phyloP scores from a whole-genome alignment of 2,329 filamentous ascomycete species.

The Nemania serpens region DNA sequence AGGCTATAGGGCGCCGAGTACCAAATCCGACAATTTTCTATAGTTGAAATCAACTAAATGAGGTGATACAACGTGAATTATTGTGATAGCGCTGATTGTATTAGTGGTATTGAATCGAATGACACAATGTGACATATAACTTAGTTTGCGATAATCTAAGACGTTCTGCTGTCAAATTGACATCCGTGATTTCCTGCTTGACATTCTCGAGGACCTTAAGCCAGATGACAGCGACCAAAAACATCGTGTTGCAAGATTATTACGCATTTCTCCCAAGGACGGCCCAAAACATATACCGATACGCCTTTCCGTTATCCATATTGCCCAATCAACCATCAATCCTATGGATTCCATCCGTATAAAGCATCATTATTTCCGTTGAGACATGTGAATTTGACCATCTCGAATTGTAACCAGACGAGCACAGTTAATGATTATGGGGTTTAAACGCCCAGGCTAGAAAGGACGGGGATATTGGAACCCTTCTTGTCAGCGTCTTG shows the following conservation, averaged over 20 bases:
- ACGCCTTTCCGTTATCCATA: neutral
- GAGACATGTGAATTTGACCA: neutral
- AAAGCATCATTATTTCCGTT: neutral
- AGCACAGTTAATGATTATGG: neutral
- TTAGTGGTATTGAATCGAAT: neutral
- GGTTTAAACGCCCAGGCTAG: constrained; percentile 11
- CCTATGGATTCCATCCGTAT: neutral
- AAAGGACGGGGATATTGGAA: constrained; percentile 4
- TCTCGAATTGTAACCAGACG: too few species aligned
- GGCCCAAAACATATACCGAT: neutral
- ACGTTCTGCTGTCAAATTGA: neutral
- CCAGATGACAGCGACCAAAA: neutral
- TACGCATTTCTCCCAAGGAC: neutral
- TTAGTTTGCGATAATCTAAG: neutral
- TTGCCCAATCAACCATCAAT: neutral
- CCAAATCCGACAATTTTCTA: too few species aligned
- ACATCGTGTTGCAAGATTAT: neutral
- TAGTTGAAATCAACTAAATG: neutral
- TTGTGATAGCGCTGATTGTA: too few species aligned
- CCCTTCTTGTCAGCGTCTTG: constrained; percentile 22
- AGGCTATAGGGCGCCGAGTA: too few species aligned
- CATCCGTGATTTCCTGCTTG: neutral
- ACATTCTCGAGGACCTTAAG: neutral
- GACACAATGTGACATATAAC: neutral
- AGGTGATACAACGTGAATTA: neutral